A percentile compares a stretch with the other conserved stretches of the same genome.
Evolutionary conservation across 1,284 basidiomycete species (phyloP).

Genomic region (Xanthoconium separans): DNA sequence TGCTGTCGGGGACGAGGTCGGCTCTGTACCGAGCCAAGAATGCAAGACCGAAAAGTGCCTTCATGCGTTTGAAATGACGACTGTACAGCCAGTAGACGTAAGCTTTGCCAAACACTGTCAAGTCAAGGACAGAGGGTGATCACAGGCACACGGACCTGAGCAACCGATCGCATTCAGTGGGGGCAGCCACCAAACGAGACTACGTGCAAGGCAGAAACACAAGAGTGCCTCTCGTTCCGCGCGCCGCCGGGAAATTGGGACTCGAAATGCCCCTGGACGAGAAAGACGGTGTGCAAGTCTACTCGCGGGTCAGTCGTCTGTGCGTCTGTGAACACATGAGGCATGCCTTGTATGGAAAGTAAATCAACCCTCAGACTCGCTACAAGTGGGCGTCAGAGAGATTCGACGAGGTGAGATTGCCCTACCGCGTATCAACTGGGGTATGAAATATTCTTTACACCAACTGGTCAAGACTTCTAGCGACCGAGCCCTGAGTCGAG

Average conservation of each 20-base stretch:
- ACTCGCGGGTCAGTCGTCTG: background rate
- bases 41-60: slow-evolving; percentile 37
- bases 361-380: slow-evolving; percentile 27
- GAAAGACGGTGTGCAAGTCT: slow-evolving; percentile 22
- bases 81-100: slow-evolving; percentile 44
- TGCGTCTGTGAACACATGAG: too few relatives aligned
- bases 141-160: slow-evolving; percentile 28
- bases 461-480: slow-evolving; percentile 21
- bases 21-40: slow-evolving; percentile 36
- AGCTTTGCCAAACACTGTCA: slow-evolving; percentile 24
- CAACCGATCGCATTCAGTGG: slow-evolving; percentile 36
- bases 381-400: slow-evolving; percentile 8
- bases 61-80: slow-evolving; percentile 36
- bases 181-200: slow-evolving; percentile 27
- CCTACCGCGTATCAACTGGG: slow-evolving; percentile 37
- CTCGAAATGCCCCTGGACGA: slow-evolving; percentile 26
- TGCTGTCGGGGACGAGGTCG: slow-evolving; percentile 40
- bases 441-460: slow-evolving; percentile 37
- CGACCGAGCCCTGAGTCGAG: slow-evolving; percentile 24
- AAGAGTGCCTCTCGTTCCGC: slow-evolving; percentile 30
- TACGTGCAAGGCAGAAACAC: slow-evolving; percentile 26
- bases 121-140: background rate
- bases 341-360: slow-evolving; percentile 22
- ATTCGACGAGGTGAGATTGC: background rate
- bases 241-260: slow-evolving; percentile 36